Evolutionary conservation across 305 asterid genomes (phyloP), one percentile per base, ranked within the genome.

Genomic region (Withania somnifera): DNA sequence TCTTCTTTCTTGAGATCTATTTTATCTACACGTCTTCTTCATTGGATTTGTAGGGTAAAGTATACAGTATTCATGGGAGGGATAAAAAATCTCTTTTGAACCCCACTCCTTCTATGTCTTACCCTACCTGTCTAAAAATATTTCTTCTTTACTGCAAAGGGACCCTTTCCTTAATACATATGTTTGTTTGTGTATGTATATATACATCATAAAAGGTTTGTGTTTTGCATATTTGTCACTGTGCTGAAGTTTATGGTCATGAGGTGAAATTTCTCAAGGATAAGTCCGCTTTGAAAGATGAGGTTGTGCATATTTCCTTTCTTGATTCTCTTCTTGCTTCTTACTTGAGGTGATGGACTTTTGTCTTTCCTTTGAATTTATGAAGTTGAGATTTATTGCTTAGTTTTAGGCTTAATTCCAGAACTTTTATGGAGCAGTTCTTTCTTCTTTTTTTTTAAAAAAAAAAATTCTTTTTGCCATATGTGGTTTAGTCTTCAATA

Each of bases 61-160:
- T 75, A 50, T 50, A 75, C 80, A 75, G 80, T 75, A 5, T 17
- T 26, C 60, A 75, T 6, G 63, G 80, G 2, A 75, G 47, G 7
- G 45, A 28, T 28, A 26, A 53, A 75, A 24, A 26, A 75, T 8
- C n/a, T 61, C 58, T 34, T 52, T 47, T 63, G 51, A 60, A 80
- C 77, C 83, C 78, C 83, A 63, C 83, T 80, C 50, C 77, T 24
- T 80, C 50, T 47, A 24, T 60, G 51, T 60, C 83, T 80, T 80
- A 47, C 71, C 83, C 83, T 60, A 79, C 80, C 24, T 28, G 30
- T 75, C 63, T 50, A 11, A 17, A 75, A 75, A 24, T 50, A 28
- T 8, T 75, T 57, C 14, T 47, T 40, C 47, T 15, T 26, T 15
- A 50, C 80, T 75, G 42, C 80, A 50, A 75, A 75, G 24, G 61